Base-by-base conservation (phyloP, 1,284 basidiomycete genomes). In the Cystobasidium slooffiae region DNA sequence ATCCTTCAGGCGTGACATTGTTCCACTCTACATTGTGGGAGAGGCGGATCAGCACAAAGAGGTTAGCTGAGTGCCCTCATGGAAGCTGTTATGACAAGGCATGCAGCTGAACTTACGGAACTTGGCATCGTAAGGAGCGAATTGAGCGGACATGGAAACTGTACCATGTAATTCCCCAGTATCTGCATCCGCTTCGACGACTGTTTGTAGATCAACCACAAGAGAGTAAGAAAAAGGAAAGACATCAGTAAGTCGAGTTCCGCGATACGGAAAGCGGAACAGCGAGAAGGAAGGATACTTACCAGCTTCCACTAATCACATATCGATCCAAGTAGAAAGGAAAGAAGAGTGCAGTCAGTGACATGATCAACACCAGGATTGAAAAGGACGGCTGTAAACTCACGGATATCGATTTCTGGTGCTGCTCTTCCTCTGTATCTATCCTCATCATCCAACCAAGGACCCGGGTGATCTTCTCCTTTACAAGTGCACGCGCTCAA, bases 401-500 rank as follows among this genome's bases (percentile, higher is more conserved):
- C 81, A 62, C 81, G 78, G 22, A 82, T 78, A 61, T 83, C 82
- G 46, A 83, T 75, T 75, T 83, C 82, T 7, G 82, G 82, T 9
- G 79, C 77, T 4, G 78, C 77, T 24, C 82, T 80, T 18, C 78
- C 69, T 64, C 69, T 51, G 37, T 72, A 72, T 24, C 69, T 58
- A 44, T 64, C 41, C 52, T 72, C 82, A 24, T 80, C 79, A 41
- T 80, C 78, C 56, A 67, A 39, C 53, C 61, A 51, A 18, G 84
- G 84, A 0, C 84, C 84, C 0, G 84, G 84, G 61, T 85, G 84
- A 53, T 80, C 79, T 65, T 82, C 81, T 39, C 79, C 79, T 0
- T 81, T 77, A 70, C 84, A 85, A 0, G 84, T 85, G 78, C 84
- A 85, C 0, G 83, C 80, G 0, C 82, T 83, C 0, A 84, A 78